Evolutionary conservation across 192 early-diverging fungal genomes (phyloP).

Genomic region (Thamnidium elegans): DNA sequence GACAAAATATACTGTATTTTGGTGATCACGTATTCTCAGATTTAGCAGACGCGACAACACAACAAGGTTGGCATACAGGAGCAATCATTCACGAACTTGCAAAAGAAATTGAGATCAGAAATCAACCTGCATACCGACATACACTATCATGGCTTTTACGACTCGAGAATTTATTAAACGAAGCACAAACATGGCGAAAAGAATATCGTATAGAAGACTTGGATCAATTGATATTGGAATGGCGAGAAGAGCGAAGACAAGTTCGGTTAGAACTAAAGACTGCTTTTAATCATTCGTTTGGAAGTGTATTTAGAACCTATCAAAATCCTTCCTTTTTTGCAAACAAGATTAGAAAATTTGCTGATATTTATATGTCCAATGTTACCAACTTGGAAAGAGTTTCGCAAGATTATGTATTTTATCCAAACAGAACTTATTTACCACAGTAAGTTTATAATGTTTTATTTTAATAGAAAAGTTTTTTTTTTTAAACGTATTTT

Average conservation of each 20-base stretch:
- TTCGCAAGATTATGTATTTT: conserved; percentile 59
- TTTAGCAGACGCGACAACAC: conserved; percentile 56
- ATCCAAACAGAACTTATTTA: conserved; percentile 56
- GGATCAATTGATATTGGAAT: conserved; percentile 39
- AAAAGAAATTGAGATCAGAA: conserved; percentile 51
- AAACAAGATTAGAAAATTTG: conserved; percentile 51
- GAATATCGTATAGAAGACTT: conserved; percentile 21
- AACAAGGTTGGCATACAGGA: conserved; percentile 62
- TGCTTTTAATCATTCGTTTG: conserved; percentile 56
- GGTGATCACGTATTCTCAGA: conserved; percentile 67
- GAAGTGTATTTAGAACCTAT: conserved; percentile 59
- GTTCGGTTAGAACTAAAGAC: conserved; percentile 46
- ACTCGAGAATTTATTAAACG: conserved; percentile 52
- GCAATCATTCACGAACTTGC: conserved; percentile 60
- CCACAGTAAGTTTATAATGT: conserved; percentile 54
- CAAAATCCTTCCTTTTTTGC: conserved; percentile 61
- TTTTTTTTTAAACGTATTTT: conserved; percentile 3
- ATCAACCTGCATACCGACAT: conserved; percentile 48
- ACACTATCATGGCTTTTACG: conserved; percentile 51
- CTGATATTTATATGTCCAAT: conserved; percentile 48
- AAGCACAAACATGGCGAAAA: conserved; percentile 49
- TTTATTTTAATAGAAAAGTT: not conserved
- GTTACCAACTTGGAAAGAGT: conserved; percentile 51
- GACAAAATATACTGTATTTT: conserved; percentile 59
- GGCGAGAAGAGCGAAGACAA: conserved; percentile 43